Conservation (phyloP, 768 basidiomycete genomes). For the Daedaleopsis sinensis region DNA sequence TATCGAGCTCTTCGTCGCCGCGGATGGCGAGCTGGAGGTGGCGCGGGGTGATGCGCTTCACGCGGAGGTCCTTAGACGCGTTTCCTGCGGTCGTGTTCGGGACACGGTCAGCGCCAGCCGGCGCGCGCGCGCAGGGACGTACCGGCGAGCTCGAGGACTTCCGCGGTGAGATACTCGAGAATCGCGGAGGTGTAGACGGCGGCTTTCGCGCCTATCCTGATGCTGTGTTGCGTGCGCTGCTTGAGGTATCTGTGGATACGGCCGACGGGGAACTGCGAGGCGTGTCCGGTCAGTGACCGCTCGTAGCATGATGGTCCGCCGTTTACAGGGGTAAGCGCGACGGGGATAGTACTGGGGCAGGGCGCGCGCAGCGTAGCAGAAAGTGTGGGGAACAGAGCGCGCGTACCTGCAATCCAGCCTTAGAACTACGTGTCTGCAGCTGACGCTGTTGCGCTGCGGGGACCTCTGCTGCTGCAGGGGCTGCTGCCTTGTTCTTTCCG, state of each 20-base stretch:
- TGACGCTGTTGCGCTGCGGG: constrained; percentile 37
- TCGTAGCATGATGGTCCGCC: not conserved
- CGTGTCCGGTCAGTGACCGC: not conserved
- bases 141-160: constrained; percentile 96
- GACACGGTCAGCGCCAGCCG: not conserved
- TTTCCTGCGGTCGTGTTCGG: constrained; percentile 69
- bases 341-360: too few species aligned
- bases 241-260: constrained; percentile 98
- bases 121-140: constrained; percentile 27
- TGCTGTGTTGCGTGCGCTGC: constrained; percentile 89
- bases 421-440: constrained; percentile 75
- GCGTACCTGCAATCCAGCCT: constrained; percentile 84
- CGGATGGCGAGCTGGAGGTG: constrained; percentile 96
- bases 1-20: constrained; percentile 97
- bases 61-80: constrained; percentile 95
- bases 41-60: constrained; percentile 95
- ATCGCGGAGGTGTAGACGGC: constrained; percentile 97
- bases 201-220: constrained; percentile 96
- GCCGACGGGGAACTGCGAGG: constrained; percentile 84
- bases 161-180: constrained; percentile 94
- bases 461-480: constrained; percentile 31
- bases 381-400: not conserved
- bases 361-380: not conserved
- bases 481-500: constrained; percentile 63
- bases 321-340: too few species aligned